Evolutionary conservation across 345 rosid species (phyloP), one percentile per base, ranked within the genome.

Genomic region (Arabis alpina): DNA sequence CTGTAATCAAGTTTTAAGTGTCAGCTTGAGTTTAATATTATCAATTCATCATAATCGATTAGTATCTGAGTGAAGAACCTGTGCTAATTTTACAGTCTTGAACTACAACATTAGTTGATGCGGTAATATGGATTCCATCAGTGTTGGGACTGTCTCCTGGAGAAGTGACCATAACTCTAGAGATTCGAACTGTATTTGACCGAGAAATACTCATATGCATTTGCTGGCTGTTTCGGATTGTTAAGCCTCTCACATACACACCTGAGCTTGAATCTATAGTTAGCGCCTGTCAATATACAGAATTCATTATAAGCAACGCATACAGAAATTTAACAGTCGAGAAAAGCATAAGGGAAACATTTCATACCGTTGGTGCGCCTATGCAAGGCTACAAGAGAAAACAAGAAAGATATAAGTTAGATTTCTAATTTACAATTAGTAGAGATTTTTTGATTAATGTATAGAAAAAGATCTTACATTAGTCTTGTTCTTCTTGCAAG

Each of bases 121-220:
- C 89, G 14, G 87, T 88, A 42, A 94, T 83, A 70, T 94, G 99
- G 73, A 94, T 88, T 61, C 98, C 98, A 77, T 94, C 99, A 5
- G 98, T 91, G 80, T 94, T 94, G 28, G 99, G 99, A 77, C 99
- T 94, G 73, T 94, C 93, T 70, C 80, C 96, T 1, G 97, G 98
- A 70, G 90, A 77, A 8, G 92, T 84, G 79, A 94, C 85, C 56
- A 73, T 70, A 76, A 92, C 93, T 76, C 64, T 61, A 72, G 82
- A 82, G 59, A 94, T 54, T 49, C 87, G 79, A 52, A 94, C 93
- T 23, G 88, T 79, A 23, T 83, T 74, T 13, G 79, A 94, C 54
- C 82, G 67, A 24, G 98, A 79, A 49, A 94, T 92, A 77, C 82
- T 88, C 61, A 94, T 85, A 80, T 92, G 71, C 98, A 94, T 94